Evolutionary conservation across 2,329 filamentous ascomycete genomes (phyloP).

Genomic region (Venturia asperata): DNA sequence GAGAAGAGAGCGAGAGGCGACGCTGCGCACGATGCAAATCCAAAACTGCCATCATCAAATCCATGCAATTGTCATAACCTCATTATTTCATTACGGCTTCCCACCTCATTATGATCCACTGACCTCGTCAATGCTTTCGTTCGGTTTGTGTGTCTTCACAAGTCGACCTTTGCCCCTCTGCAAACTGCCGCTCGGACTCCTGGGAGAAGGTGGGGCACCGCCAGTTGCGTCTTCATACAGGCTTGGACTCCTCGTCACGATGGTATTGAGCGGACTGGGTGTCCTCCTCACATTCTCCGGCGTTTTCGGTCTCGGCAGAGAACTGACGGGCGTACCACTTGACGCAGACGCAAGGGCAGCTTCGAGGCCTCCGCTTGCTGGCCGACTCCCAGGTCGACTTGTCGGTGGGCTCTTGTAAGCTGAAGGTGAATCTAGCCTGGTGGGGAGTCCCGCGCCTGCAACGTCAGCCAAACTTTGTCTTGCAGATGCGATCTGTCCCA

Average conservation of each 20-base stretch:
- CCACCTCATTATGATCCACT: neutral
- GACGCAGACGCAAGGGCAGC: neutral
- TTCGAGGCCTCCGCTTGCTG: neutral
- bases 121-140: neutral
- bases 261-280: conserved; percentile 11
- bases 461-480: conserved; percentile 9
- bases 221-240: neutral
- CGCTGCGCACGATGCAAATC: neutral
- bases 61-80: conserved; percentile 5
- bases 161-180: conserved; percentile 6
- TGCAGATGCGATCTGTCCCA: neutral
- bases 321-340: neutral
- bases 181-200: conserved; percentile 6
- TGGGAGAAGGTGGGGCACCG: conserved; percentile 1
- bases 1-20: neutral
- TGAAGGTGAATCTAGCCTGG: neutral
- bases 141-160: neutral
- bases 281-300: neutral
- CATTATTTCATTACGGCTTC: neutral
- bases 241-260: neutral
- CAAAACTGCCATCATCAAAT: neutral
- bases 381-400: conserved; percentile 9
- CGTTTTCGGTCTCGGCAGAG: conserved; percentile 10
- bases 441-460: neutral
- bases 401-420: neutral